phyloP scores from a whole-genome alignment of 805 yeast species.

The Myxozyma lipomycoides region DNA sequence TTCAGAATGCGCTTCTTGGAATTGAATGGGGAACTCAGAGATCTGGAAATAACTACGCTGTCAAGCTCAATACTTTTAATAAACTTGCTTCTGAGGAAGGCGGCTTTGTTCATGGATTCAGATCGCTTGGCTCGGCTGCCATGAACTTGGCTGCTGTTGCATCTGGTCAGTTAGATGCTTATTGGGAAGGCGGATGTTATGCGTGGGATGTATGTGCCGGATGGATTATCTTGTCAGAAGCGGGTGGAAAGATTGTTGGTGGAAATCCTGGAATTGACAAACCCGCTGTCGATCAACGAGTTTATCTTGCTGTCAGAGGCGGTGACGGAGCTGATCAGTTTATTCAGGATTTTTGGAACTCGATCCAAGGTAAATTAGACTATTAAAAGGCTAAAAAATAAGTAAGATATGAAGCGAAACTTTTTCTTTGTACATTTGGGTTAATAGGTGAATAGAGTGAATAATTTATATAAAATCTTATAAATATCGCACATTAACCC shows the following conservation, averaged over 20 bases:
- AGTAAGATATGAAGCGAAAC: background rate
- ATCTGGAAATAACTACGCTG: conserved; percentile 46
- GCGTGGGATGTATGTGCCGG: conserved; percentile 72
- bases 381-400: conserved; percentile 32
- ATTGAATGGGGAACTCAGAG: conserved; percentile 63
- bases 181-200: conserved; percentile 70
- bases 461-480: background rate
- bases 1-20: conserved; percentile 54
- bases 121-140: conserved; percentile 63
- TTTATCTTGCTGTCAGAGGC: conserved; percentile 57
- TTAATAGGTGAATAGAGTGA: background rate
- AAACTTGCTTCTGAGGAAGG: conserved; percentile 49
- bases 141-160: conserved; percentile 58
- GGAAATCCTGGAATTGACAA: conserved; percentile 51
- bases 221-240: conserved; percentile 56
- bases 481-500: conserved; percentile 11
- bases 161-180: conserved; percentile 54
- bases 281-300: conserved; percentile 49
- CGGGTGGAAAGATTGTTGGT: conserved; percentile 57
- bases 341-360: conserved; percentile 49
- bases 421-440: background rate
- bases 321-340: conserved; percentile 47
- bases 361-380: conserved; percentile 45
- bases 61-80: conserved; percentile 48
- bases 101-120: conserved; percentile 58